Percentiles rank a stretch among this genome's conserved stretches.
phyloP scores from a whole-genome alignment of 2,329 filamentous ascomycete genomes.

The Whalleya microplaca region DNA sequence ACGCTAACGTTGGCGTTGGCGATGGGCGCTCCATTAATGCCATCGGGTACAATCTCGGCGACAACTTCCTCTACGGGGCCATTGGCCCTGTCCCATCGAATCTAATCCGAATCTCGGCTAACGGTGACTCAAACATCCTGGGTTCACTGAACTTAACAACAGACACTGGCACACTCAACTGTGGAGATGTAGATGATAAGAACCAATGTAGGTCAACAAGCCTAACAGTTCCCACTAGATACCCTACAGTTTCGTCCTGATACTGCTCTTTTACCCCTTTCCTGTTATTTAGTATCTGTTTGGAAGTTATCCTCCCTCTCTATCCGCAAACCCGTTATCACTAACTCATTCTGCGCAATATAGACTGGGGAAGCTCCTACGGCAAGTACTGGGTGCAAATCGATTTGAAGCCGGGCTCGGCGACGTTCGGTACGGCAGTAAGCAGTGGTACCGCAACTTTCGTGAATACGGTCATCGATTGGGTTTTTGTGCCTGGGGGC shows the following conservation, averaged over 20 bases:
- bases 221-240: too few relatives aligned
- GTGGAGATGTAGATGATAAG: constrained; percentile 25
- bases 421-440: constrained; percentile 16
- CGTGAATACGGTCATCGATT: constrained; percentile 18
- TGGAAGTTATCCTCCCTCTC: too few relatives aligned
- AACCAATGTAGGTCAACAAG: neutral
- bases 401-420: constrained; percentile 24
- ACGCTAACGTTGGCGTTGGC: constrained; percentile 7
- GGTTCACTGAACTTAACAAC: constrained; percentile 2
- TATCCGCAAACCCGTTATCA: too few relatives aligned
- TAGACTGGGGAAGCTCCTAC: too few relatives aligned
- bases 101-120: constrained; percentile 23
- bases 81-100: neutral
- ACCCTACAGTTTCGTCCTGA: too few relatives aligned
- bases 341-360: too few relatives aligned
- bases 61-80: constrained; percentile 27
- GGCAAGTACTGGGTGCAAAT: constrained; percentile 11
- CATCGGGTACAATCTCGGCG: constrained; percentile 26
- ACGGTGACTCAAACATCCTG: constrained; percentile 11
- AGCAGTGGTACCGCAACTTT: neutral
- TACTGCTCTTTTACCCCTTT: too few relatives aligned
- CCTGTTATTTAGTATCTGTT: too few relatives aligned
- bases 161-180: neutral
- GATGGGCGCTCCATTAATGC: constrained; percentile 25
- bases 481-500: constrained; percentile 24